Percentiles rank a stretch among this genome's conserved stretches.
These are phyloP conservation scores for Wickerhamomyces sp. DNA, from an alignment of 1,139 yeast genomes.

Conservation along the genomic window DNA sequence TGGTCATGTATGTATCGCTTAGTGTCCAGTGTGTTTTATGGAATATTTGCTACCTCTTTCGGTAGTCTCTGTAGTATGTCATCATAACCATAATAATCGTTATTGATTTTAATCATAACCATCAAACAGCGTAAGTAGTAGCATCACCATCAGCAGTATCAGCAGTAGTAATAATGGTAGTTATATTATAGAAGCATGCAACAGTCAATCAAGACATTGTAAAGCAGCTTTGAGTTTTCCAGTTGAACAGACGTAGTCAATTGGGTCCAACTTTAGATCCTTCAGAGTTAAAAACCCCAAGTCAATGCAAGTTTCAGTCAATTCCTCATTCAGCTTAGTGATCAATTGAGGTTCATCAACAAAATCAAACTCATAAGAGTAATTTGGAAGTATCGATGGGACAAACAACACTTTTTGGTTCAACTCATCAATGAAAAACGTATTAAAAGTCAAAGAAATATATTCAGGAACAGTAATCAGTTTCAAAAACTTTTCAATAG, in stretches of 20 bases:
- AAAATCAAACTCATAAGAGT: constrained; percentile 19
- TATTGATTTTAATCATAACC: no score
- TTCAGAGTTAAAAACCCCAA: constrained; percentile 13
- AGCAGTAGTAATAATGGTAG: background rate
- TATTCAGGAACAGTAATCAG: constrained; percentile 20
- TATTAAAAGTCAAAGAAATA: constrained; percentile 20
- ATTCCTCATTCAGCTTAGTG: constrained; percentile 5
- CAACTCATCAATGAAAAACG: constrained; percentile 13
- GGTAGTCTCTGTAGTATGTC: no score
- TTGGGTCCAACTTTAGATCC: constrained; percentile 8
- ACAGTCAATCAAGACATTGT: background rate
- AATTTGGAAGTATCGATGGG: constrained; percentile 16
- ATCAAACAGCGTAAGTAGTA: no score
- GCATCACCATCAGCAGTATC: background rate
- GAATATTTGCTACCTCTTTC: no score
- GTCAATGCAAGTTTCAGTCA: constrained; percentile 4
- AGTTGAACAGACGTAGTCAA: constrained; percentile 13
- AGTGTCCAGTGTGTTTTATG: no score
- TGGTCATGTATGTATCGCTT: no score
- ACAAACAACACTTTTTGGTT: constrained; percentile 18
- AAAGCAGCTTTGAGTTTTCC: constrained; percentile 14
- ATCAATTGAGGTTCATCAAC: constrained; percentile 5
- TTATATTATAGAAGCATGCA: background rate
- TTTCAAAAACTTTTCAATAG: constrained; percentile 14
- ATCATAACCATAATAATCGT: no score